Evolutionary conservation across 495 filamentous ascomycete genomes (phyloP), one percentile per base, ranked within the genome.

Genomic region (Penicillium crystallinum): DNA sequence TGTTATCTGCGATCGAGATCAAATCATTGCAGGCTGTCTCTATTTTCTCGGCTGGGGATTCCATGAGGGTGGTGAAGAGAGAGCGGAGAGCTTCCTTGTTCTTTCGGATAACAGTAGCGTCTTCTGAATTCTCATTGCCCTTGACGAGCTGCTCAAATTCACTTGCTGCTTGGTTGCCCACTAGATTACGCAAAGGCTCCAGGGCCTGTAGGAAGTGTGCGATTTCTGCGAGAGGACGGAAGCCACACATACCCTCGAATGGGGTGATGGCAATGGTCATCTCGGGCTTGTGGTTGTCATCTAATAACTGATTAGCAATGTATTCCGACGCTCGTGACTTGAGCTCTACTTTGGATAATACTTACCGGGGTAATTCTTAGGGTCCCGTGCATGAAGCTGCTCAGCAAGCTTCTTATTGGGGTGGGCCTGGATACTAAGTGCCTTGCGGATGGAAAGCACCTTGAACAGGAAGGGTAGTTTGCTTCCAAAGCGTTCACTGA

Each of bases 281-380:
- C 70, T 98, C 93, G 39, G 93, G 93, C 70, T 98, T 98, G 76
- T 98, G 93, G 69, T 98, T 98, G 73, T 97, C 92, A 78, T 98
- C 92, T 84, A 33, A 3, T 4, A 29, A 23, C 6, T 21, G 15
- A 35, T 39, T 10, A 29, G 31, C 21, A 1, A 48, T 50, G 18
- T 44, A 49, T 15, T 3, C 15, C 12, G n/a, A 2, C 18, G 38
- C 2, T 11, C 29, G 11, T 27, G n/a, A 14, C 7, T 10, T 18
- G 11, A 43, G 9, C 19, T 1, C 23, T 12, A 9, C 40, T 12
- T 23, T 9, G 21, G n/a, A 29, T 33, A 15, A 18, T 1, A 55
- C 66, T 42, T 61, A 84, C 82, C 83, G 52, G 92, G 92, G 62
- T 98, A 98, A 77, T 98, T 95, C 74, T 87, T 89, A 15, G 89